Evolutionary conservation across 441 rosid genomes (phyloP).

Genomic region (Macaranga tanarius): DNA sequence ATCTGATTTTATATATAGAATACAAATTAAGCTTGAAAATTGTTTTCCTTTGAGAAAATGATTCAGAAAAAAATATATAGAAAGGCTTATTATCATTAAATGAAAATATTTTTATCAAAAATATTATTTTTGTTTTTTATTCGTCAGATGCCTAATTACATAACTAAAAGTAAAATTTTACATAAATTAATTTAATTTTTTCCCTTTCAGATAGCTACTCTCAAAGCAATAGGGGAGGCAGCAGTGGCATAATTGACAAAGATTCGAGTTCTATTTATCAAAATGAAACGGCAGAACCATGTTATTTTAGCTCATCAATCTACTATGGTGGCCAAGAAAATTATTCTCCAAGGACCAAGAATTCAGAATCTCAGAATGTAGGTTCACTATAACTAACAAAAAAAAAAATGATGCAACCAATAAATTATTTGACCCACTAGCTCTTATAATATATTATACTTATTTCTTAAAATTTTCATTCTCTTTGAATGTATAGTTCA

Average conservation of each 20-base stretch:
- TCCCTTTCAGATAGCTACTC: conserved; percentile 2
- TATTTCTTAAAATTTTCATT: background rate
- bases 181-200: background rate
- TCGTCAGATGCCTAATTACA: too few relatives aligned
- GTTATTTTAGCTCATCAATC: conserved; percentile 76
- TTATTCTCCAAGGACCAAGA: conserved; percentile 53
- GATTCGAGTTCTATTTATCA: conserved; percentile 40
- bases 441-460: background rate
- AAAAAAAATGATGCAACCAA: background rate
- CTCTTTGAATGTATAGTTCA: conserved; percentile 27
- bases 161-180: background rate
- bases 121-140: too few relatives aligned
- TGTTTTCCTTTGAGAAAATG: too few relatives aligned
- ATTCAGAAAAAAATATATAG: too few relatives aligned
- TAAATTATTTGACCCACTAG: background rate
- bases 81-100: too few relatives aligned
- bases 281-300: conserved; percentile 58
- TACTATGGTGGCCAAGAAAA: conserved; percentile 91
- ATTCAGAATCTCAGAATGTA: conserved; percentile 38
- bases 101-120: too few relatives aligned
- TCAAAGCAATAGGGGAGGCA: conserved; percentile 36
- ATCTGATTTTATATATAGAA: too few relatives aligned
- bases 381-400: conserved; percentile 17
- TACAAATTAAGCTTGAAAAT: too few relatives aligned
- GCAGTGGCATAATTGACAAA: conserved; percentile 27